A percentile compares a stretch with the other conserved stretches of the same genome.
Conservation (phyloP, 1,284 basidiomycete species). For the Ustilago loliicola region DNA sequence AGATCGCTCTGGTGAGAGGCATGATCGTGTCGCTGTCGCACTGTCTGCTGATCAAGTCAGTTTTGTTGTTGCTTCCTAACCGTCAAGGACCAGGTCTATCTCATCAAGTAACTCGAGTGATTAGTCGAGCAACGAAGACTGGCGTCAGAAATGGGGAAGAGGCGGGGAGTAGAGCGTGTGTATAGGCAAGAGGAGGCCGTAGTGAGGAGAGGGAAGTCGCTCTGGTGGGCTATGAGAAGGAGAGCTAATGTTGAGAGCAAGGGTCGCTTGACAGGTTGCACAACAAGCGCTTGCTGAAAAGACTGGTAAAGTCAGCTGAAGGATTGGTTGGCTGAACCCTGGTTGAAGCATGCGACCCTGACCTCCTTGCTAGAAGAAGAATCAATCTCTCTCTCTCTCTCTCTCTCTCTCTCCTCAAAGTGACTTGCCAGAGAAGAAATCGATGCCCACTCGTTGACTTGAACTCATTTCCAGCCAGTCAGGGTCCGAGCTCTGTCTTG, state of each 20-base stretch:
- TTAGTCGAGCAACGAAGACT: no score
- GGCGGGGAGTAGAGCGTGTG: background rate
- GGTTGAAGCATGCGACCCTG: background rate
- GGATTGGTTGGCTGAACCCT: background rate
- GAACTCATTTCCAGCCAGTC: background rate
- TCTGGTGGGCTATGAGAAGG: background rate
- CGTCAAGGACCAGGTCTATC: background rate
- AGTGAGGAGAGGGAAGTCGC: background rate
- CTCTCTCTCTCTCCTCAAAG: background rate
- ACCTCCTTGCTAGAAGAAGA: background rate
- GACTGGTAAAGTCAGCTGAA: background rate
- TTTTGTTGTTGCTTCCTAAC: background rate
- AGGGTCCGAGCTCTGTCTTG: conserved; percentile 9
- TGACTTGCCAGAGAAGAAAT: conserved; percentile 2
- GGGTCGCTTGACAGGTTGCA: conserved; percentile 5
- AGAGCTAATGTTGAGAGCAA: background rate
- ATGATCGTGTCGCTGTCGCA: conserved; percentile 7
- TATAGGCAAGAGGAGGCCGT: background rate
- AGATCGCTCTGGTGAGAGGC: conserved; percentile 49
- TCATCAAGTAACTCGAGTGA: no score
- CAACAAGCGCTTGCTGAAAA: background rate
- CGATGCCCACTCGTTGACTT: background rate
- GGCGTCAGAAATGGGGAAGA: no score
- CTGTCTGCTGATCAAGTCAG: background rate
- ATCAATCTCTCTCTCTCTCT: conserved; percentile 1